Conservation (phyloP, 331 rosid species). For the Rhamnella rubrinervis region DNA sequence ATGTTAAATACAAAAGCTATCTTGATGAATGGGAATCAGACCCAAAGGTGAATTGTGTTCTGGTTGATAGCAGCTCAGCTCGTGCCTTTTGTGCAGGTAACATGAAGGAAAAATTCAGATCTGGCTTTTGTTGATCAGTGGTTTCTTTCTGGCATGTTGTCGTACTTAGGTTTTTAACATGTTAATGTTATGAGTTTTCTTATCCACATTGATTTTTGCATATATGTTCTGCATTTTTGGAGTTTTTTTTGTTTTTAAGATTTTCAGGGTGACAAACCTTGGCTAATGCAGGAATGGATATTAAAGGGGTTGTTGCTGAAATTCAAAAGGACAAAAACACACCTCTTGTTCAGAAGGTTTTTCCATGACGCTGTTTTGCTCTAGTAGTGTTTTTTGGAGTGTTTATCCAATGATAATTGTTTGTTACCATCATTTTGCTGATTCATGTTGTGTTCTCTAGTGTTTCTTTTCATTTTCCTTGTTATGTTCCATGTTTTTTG, state of each 20-base stretch:
- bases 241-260: conserved; percentile 35
- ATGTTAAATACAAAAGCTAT: conserved; percentile 69
- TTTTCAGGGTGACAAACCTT: conserved; percentile 64
- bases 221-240: conserved; percentile 7
- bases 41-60: conserved; percentile 79
- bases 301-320: conserved; percentile 99
- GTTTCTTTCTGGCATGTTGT: conserved; percentile 22
- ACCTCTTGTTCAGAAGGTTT: conserved; percentile 94
- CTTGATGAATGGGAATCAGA: conserved; percentile 93
- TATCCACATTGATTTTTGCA: background rate
- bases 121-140: background rate
- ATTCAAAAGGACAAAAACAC: conserved; percentile 89
- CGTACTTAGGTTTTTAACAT: background rate
- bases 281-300: conserved; percentile 98
- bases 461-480: conserved; percentile 10
- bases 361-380: conserved; percentile 35
- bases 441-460: conserved; percentile 17
- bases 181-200: no score
- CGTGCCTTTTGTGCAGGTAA: conserved; percentile 98
- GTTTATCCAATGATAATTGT: conserved; percentile 24
- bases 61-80: conserved; percentile 80
- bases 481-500: conserved; percentile 11
- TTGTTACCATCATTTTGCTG: conserved; percentile 20
- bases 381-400: conserved; percentile 22
- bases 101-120: conserved; percentile 4